phyloP scores from a whole-genome alignment of 2,329 filamentous ascomycete species.

The Hymenoscyphus albidus region DNA sequence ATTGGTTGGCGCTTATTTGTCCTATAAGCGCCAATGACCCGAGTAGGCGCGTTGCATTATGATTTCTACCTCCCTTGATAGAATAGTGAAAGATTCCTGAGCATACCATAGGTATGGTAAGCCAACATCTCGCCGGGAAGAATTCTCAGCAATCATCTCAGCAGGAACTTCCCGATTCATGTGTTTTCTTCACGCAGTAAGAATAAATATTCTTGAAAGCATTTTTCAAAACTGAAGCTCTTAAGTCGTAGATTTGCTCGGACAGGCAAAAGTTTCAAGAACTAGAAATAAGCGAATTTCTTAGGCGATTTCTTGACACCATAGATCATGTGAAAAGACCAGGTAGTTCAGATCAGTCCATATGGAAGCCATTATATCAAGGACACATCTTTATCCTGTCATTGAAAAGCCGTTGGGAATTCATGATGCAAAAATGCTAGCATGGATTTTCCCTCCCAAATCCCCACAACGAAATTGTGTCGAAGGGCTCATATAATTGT shows the following conservation, averaged over 20 bases:
- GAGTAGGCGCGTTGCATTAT: no score
- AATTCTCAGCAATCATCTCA: not conserved
- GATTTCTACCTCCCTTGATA: no score
- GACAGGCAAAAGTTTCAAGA: not conserved
- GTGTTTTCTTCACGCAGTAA: slow-evolving; percentile 16
- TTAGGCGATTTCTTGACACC: slow-evolving; percentile 7
- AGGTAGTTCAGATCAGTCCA: slow-evolving; percentile 13
- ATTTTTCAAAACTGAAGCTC: not conserved
- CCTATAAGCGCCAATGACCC: no score
- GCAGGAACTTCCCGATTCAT: not conserved
- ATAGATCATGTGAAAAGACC: slow-evolving; percentile 9
- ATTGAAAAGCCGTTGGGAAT: no score
- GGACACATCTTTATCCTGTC: no score
- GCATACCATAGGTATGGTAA: no score
- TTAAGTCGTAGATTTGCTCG: slow-evolving; percentile 14
- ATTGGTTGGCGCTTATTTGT: no score
- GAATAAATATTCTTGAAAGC: slow-evolving; percentile 7
- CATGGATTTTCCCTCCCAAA: slow-evolving; percentile 2
- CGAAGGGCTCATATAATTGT: no score
- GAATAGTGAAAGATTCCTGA: no score
- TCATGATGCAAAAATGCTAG: slow-evolving; percentile 5
- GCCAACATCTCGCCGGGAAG: no score
- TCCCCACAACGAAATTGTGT: not conserved
- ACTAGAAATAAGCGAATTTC: not conserved
- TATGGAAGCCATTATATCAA: no score